phyloP scores from a whole-genome alignment of 768 basidiomycete species.

The Gymnopilus junonius region DNA sequence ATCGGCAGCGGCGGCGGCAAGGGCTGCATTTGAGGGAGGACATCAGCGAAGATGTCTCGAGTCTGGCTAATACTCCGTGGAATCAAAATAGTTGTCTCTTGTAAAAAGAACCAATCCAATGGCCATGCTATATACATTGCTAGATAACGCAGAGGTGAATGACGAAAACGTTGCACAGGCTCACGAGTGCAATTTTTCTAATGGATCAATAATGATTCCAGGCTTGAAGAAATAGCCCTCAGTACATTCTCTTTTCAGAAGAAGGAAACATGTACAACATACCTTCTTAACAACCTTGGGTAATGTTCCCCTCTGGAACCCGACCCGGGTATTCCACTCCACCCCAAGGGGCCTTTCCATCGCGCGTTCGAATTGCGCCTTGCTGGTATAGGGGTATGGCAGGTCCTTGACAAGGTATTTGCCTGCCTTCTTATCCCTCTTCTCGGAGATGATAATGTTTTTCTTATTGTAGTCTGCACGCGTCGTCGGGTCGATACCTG shows the following conservation, averaged over 20 bases:
- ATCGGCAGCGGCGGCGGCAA: background rate
- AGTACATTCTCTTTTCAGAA: constrained; percentile 2
- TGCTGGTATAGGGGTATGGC: constrained; percentile 93
- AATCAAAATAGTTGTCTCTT: background rate
- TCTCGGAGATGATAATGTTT: constrained; percentile 95
- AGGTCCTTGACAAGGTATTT: constrained; percentile 91
- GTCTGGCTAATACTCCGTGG: background rate
- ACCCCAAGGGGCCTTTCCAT: constrained; percentile 82
- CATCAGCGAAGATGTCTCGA: too few relatives aligned
- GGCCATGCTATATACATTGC: background rate
- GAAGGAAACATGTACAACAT: constrained; percentile 9
- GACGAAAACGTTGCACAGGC: background rate
- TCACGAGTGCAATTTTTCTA: constrained; percentile 47
- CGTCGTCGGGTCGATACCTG: constrained; percentile 77
- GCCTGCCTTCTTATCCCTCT: constrained; percentile 90
- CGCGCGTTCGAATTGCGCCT: constrained; percentile 87
- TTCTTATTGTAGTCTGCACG: constrained; percentile 86
- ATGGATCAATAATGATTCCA: constrained; percentile 71
- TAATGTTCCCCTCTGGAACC: constrained; percentile 82
- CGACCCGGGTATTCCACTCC: constrained; percentile 93
- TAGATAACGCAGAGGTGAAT: background rate
- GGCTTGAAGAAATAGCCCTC: constrained; percentile 43
- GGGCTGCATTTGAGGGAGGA: too few relatives aligned
- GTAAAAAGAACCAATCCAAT: background rate
- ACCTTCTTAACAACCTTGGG: constrained; percentile 91